Evolutionary conservation across 2,329 filamentous ascomycete species (phyloP), one percentile per base, ranked within the genome.

Genomic region (Microsporum canis): DNA sequence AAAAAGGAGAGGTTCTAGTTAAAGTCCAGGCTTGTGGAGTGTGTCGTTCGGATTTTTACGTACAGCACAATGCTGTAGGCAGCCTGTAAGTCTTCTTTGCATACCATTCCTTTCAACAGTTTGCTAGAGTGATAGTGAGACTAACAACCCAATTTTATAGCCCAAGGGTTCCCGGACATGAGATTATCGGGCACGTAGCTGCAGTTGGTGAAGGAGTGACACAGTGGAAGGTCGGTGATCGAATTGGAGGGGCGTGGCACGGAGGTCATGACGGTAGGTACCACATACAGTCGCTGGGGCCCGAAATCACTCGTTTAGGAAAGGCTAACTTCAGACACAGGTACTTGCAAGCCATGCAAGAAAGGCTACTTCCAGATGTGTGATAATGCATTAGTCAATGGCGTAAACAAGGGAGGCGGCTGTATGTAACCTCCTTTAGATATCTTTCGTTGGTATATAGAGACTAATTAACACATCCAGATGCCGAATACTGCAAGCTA

Each of bases 1-100:
- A 77, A 5, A 70, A 76, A 0, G 80, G 81, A 17, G 78, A 89
- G 67, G 75, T 91, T 2, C 79, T 91, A 34, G 79, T 89, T 71
- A 89, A 89, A 70, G 81, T 89, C 1, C 76, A 84, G 6, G 87
- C 87, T 4, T 88, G 84, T 66, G 88, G 88, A 53, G 81, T 91
- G 55, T 91, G 88, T 72, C 85, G 84, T 70, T 82, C 80, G 0
- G 88, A 91, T 66, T 63, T 73, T 17, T 73, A 70, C 60, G 72
- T 81, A 1, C 75, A 79, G 57, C 55, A 68, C 2, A 83, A 83
- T 29, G 67, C 72, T 3, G 74, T 86, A 49, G 82, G 82, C 49
- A 67, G 78, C 23, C 85, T 82, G 72, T 73, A 67, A 58, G 67
- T 66, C 12, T 34, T 6, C 47, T 41, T 39, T n/a, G 2, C 23